Conservation (phyloP, 2,329 filamentous ascomycete genomes). For the Apiospora koreana region DNA sequence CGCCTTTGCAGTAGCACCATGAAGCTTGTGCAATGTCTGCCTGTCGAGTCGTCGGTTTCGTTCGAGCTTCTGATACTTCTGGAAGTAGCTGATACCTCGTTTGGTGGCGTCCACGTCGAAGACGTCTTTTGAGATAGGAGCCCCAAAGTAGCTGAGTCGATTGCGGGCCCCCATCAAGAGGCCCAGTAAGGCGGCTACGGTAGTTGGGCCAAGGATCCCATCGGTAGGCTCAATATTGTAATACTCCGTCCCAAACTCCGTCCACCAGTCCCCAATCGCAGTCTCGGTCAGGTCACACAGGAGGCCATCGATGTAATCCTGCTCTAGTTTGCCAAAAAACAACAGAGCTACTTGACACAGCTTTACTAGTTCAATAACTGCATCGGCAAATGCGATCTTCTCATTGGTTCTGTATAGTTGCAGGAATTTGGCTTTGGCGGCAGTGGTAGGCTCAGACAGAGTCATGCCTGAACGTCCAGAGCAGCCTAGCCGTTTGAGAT, state of each 20-base stretch:
- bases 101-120: conserved; percentile 86
- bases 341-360: conserved; percentile 87
- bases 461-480: conserved; percentile 87
- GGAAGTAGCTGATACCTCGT: conserved; percentile 82
- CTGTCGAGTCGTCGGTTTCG: conserved; percentile 79
- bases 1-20: conserved; percentile 84
- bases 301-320: conserved; percentile 87
- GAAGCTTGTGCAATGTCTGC: conserved; percentile 78
- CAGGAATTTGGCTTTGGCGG: conserved; percentile 87
- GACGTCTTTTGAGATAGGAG: conserved; percentile 84
- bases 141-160: conserved; percentile 79
- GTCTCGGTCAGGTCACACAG: conserved; percentile 92
- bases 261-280: conserved; percentile 94
- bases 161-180: conserved; percentile 89
- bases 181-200: conserved; percentile 83
- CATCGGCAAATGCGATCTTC: conserved; percentile 72
- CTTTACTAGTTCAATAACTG: conserved; percentile 86
- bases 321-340: conserved; percentile 83
- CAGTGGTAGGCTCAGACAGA: conserved; percentile 73
- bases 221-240: conserved; percentile 93
- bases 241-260: conserved; percentile 85
- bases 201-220: conserved; percentile 88
- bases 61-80: conserved; percentile 82
- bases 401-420: conserved; percentile 89
- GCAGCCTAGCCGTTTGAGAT: conserved; percentile 89